These are phyloP conservation scores for Gossypium sturtianum DNA, from an alignment of 345 rosid species.

Conservation along the genomic window DNA sequence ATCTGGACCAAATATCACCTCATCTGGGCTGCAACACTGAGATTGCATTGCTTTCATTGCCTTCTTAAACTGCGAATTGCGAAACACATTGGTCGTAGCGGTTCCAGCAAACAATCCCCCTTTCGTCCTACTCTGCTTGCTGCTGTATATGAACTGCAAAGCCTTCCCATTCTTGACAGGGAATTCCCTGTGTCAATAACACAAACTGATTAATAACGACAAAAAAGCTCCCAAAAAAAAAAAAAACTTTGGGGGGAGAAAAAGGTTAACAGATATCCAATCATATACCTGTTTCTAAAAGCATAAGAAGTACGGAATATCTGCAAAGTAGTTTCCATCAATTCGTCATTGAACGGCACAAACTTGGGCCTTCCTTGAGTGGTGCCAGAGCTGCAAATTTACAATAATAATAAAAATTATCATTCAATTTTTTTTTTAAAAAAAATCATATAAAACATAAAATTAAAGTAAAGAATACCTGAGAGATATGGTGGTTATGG, in stretches of 20 bases:
- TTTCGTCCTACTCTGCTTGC: slow-evolving; percentile 60
- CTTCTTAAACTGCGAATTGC: slow-evolving; percentile 46
- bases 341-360: slow-evolving; percentile 82
- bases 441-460: background rate
- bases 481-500: slow-evolving; percentile 70
- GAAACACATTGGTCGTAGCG: slow-evolving; percentile 78
- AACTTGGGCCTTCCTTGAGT: slow-evolving; percentile 84
- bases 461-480: slow-evolving; percentile 31
- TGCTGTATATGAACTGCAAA: slow-evolving; percentile 66
- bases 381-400: slow-evolving; percentile 91
- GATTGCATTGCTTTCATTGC: slow-evolving; percentile 61
- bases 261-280: background rate
- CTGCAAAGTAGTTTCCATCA: slow-evolving; percentile 80
- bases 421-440: background rate
- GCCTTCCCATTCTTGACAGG: slow-evolving; percentile 68
- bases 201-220: background rate
- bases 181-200: slow-evolving; percentile 51
- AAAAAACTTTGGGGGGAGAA: background rate
- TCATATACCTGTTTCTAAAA: slow-evolving; percentile 67
- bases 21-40: slow-evolving; percentile 81
- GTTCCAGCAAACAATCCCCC: slow-evolving; percentile 83
- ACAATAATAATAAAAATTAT: background rate
- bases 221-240: background rate
- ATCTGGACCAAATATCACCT: slow-evolving; percentile 87
- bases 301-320: slow-evolving; percentile 79